A percentile compares a stretch with the other conserved stretches of the same genome.
phyloP scores from a whole-genome alignment of 108 stramenopile genomes.

The Stephanodiscus triporus region DNA sequence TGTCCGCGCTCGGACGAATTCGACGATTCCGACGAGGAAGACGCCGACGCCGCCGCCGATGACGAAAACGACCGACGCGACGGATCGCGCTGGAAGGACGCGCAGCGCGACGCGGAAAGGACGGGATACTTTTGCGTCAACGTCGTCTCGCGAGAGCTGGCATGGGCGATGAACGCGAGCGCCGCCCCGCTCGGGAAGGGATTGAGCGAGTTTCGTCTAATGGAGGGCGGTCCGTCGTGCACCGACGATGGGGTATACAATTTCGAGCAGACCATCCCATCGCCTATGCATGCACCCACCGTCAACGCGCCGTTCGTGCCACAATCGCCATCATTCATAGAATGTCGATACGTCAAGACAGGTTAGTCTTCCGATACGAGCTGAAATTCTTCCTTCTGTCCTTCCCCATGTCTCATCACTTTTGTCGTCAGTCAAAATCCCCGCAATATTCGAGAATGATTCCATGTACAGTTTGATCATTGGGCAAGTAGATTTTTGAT shows the following conservation, averaged over 20 bases:
- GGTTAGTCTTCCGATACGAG: background rate
- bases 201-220: constrained; percentile 33
- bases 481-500: background rate
- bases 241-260: background rate
- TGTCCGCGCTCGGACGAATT: constrained; percentile 33
- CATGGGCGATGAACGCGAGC: constrained; percentile 37
- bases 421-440: constrained; percentile 13
- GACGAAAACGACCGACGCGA: background rate
- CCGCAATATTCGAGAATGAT: constrained; percentile 19
- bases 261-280: background rate
- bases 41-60: background rate
- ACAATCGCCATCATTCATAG: constrained; percentile 21
- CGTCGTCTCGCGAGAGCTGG: constrained; percentile 28
- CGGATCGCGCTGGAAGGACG: constrained; percentile 22
- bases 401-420: too few species aligned
- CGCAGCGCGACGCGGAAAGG: constrained; percentile 31
- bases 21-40: constrained; percentile 19
- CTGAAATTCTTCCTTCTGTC: too few species aligned
- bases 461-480: constrained; percentile 36
- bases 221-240: background rate
- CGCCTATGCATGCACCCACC: constrained; percentile 16
- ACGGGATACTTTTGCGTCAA: constrained; percentile 37
- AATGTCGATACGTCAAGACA: constrained; percentile 34
- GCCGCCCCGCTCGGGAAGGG: constrained; percentile 36
- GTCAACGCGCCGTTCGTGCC: constrained; percentile 24